These are phyloP conservation scores for Pharnaceum exiguum DNA, from an alignment of 148 eudicot species.

Conservation along the genomic window DNA sequence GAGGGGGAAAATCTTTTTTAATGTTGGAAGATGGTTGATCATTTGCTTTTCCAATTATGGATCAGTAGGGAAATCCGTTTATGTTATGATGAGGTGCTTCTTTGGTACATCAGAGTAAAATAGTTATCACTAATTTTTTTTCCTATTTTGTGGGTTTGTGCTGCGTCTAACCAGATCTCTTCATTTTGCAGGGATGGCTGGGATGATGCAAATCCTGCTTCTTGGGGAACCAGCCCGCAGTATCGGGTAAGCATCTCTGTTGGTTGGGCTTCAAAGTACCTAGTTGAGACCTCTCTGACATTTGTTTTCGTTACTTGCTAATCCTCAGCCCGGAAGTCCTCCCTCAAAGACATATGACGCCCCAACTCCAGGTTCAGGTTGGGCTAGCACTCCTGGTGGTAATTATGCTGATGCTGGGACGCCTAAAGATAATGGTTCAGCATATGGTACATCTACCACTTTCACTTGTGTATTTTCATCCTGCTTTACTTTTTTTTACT, in stretches of 20 bases:
- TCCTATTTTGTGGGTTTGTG: too few relatives aligned
- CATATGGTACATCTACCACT: conserved; percentile 55
- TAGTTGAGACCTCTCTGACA: neutral
- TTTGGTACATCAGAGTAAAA: too few relatives aligned
- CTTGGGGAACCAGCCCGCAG: conserved; percentile 95
- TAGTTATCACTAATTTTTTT: too few relatives aligned
- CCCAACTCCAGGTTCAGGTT: conserved; percentile 94
- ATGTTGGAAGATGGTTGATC: too few relatives aligned
- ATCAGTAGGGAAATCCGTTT: too few relatives aligned
- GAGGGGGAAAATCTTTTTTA: too few relatives aligned
- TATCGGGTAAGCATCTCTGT: conserved; percentile 55
- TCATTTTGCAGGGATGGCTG: conserved; percentile 96
- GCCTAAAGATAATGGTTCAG: conserved; percentile 73
- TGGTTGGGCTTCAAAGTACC: neutral
- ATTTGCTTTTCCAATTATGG: too few relatives aligned
- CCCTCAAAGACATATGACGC: conserved; percentile 84
- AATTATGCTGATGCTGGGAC: conserved; percentile 82
- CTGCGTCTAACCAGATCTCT: too few relatives aligned
- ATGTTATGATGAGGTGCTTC: too few relatives aligned
- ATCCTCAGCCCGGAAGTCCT: conserved; percentile 84
- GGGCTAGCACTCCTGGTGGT: conserved; percentile 73
- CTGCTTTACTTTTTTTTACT: neutral
- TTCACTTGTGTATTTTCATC: neutral
- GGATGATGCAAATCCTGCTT: conserved; percentile 96
- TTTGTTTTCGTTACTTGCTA: neutral